These are phyloP conservation scores for Sporothrix schenckii DNA, from an alignment of 2,329 filamentous ascomycete genomes.

Conservation along the genomic window DNA sequence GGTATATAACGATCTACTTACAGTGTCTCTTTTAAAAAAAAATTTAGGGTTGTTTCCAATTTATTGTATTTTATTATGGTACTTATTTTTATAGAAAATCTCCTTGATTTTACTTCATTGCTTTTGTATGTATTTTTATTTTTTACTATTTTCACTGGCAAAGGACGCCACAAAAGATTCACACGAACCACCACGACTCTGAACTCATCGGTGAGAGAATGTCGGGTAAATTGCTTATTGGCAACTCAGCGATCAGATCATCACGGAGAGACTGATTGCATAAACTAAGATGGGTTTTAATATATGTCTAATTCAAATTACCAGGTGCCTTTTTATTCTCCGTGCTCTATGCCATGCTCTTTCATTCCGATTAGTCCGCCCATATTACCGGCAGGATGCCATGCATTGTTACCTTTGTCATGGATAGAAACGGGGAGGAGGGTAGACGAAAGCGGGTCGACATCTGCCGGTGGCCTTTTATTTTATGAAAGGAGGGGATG, in stretches of 20 bases:
- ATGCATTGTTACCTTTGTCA: background rate
- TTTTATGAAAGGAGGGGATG: background rate
- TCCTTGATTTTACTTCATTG: background rate
- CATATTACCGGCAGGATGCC: background rate
- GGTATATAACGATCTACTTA: too few relatives aligned
- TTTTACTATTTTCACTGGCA: too few relatives aligned
- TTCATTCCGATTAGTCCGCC: background rate
- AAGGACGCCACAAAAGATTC: too few relatives aligned
- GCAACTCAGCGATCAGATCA: background rate
- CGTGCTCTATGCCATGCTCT: too few relatives aligned
- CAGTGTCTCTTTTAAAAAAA: too few relatives aligned
- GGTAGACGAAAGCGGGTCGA: background rate
- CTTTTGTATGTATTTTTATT: background rate
- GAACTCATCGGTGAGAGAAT: background rate
- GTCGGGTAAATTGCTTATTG: background rate
- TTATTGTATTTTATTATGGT: background rate
- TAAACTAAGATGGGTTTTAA: background rate
- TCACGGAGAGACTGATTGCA: background rate
- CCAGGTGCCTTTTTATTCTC: background rate
- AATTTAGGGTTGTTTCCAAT: background rate
- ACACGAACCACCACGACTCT: too few relatives aligned
- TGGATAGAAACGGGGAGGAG: background rate
- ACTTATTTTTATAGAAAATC: too few relatives aligned
- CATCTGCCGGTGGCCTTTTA: background rate
- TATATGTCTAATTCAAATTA: background rate